Conservation (phyloP, 73 alveolate species). For the Paramecium primaurelia region DNA sequence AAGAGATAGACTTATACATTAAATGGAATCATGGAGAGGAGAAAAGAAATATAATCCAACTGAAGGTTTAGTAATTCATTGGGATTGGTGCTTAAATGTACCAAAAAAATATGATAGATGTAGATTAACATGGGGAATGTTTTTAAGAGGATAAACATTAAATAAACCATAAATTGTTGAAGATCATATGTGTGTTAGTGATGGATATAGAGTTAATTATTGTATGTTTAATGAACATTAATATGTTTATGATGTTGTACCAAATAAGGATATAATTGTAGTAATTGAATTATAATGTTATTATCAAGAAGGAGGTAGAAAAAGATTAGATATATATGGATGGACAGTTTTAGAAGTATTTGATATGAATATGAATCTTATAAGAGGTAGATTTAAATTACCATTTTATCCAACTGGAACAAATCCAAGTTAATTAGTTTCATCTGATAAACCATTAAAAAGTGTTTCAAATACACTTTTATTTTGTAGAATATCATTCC, state of each 20-base stretch:
- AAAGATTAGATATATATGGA: conserved; percentile 54
- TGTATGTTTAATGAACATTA: conserved; percentile 43
- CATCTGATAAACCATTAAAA: conserved; percentile 38
- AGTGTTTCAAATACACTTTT: conserved; percentile 54
- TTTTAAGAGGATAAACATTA: conserved; percentile 38
- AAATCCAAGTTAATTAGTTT: conserved; percentile 51
- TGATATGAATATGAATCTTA: conserved; percentile 55
- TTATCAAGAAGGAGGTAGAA: conserved; percentile 28
- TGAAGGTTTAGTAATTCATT: conserved; percentile 51
- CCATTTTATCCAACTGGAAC: conserved; percentile 62
- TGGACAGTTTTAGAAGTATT: conserved; percentile 56
- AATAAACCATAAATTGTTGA: conserved; percentile 45
- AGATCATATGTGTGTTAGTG: conserved; percentile 34
- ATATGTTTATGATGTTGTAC: conserved; percentile 52
- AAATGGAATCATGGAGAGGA: conserved; percentile 50
- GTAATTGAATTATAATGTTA: conserved; percentile 55
- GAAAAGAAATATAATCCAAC: conserved; percentile 47
- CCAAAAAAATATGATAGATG: conserved; percentile 60
- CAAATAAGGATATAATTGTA: conserved; percentile 51
- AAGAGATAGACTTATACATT: conserved; percentile 27
- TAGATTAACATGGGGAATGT: conserved; percentile 57
- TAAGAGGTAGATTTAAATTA: conserved; percentile 60
- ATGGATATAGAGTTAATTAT: conserved; percentile 11
- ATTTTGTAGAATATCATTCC: conserved; percentile 52
- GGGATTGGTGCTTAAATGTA: conserved; percentile 63